Evolutionary conservation across 768 basidiomycete genomes (phyloP).

Genomic region (Neoboletus magnificus): DNA sequence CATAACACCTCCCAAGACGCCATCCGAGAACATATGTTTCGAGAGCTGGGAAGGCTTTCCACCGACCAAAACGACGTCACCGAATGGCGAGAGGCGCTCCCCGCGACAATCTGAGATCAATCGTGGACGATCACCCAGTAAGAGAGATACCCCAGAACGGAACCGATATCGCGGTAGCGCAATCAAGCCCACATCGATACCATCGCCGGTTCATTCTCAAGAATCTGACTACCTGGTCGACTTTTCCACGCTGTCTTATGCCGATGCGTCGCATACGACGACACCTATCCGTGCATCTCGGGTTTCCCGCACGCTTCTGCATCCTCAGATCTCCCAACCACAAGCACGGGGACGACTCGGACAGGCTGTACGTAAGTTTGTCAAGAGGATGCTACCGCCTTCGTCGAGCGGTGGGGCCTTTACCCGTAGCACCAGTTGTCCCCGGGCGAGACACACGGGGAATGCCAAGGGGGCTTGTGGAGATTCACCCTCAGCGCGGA

Average conservation of each 20-base stretch:
- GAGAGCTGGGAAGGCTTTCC: neutral
- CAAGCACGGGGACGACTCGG: constrained; percentile 17
- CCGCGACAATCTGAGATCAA: neutral
- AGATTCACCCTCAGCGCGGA: neutral
- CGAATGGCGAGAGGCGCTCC: neutral
- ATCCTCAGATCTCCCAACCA: neutral
- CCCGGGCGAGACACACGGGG: neutral
- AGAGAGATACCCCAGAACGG: neutral
- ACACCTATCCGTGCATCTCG: neutral
- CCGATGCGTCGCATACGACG: neutral
- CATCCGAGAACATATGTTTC: neutral
- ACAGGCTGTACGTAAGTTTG: constrained; percentile 20
- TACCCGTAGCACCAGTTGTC: neutral
- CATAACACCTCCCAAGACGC: constrained; percentile 10
- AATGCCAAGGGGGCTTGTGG: neutral
- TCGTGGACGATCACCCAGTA: neutral
- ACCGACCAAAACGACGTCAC: neutral
- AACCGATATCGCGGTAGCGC: neutral
- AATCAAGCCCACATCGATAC: neutral
- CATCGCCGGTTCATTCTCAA: constrained; percentile 1
- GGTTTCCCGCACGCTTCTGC: neutral
- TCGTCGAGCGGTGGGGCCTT: constrained; percentile 1
- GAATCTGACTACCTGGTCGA: constrained; percentile 12
- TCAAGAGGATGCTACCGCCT: constrained; percentile 20
- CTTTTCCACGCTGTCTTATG: constrained; percentile 12